phyloP scores from a whole-genome alignment of 148 eudicot genomes.

The Camellia lanceoleosa region DNA sequence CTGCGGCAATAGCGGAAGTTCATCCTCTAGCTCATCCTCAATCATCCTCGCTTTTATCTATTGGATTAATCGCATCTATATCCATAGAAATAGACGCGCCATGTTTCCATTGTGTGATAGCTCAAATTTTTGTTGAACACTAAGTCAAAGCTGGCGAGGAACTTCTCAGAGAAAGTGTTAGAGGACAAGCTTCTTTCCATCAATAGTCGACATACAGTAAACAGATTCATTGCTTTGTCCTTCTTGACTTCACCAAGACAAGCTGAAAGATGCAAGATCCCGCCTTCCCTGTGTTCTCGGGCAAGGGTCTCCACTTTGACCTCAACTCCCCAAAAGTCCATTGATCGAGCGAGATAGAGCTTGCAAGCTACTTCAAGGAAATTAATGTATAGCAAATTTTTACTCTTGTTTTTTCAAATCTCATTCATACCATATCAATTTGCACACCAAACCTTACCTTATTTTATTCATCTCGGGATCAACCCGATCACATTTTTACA shows the following conservation, averaged over 20 bases:
- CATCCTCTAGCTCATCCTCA: slow-evolving; percentile 34
- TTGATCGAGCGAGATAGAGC: no score
- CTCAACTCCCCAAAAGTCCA: no score
- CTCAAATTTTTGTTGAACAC: slow-evolving; percentile 58
- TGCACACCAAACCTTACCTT: no score
- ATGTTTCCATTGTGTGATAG: slow-evolving; percentile 72
- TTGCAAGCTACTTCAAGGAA: no score
- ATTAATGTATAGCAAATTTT: no score
- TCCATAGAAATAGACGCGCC: slow-evolving; percentile 71
- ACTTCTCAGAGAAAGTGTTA: slow-evolving; percentile 59
- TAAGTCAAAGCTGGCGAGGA: slow-evolving; percentile 64
- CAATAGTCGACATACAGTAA: slow-evolving; percentile 45
- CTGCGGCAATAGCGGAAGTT: slow-evolving; percentile 24
- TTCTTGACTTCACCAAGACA: slow-evolving; percentile 62
- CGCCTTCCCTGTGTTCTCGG: slow-evolving; percentile 41
- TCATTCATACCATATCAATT: no score
- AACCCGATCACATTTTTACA: no score
- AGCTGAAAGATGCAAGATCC: slow-evolving; percentile 67
- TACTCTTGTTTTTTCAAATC: no score
- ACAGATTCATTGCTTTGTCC: slow-evolving; percentile 49
- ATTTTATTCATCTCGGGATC: no score
- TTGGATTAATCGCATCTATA: slow-evolving; percentile 41
- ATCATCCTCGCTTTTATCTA: slow-evolving; percentile 27
- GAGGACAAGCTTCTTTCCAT: slow-evolving; percentile 51
- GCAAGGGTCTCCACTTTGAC: slow-evolving; percentile 55